Evolutionary conservation across 148 eudicot genomes (phyloP).

Genomic region (Vaccinium corymbosum): DNA sequence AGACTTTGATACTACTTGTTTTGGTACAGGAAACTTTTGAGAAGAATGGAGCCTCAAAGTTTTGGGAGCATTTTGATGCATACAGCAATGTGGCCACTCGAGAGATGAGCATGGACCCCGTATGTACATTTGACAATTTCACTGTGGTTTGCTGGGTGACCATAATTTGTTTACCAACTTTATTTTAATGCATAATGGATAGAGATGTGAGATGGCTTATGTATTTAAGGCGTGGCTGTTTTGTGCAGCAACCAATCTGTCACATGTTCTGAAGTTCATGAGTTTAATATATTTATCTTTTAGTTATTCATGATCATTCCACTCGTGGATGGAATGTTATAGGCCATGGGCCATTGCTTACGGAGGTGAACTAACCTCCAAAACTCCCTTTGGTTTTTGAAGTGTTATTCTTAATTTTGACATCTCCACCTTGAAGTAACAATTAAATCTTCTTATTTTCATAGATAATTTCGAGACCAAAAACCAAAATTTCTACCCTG

Average conservation of each 20-base stretch:
- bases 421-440: background rate
- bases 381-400: background rate
- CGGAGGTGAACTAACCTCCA: background rate
- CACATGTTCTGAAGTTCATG: background rate
- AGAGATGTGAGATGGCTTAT: background rate
- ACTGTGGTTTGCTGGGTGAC: background rate
- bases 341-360: background rate
- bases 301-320: background rate
- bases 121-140: conserved; percentile 20
- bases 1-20: background rate
- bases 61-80: conserved; percentile 72
- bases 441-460: background rate
- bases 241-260: background rate
- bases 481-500: background rate
- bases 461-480: background rate
- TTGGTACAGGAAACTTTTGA: conserved; percentile 56
- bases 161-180: background rate
- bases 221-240: background rate
- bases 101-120: conserved; percentile 36
- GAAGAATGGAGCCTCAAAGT: conserved; percentile 62
- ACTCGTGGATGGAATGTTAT: background rate
- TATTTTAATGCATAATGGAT: background rate
- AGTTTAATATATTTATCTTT: background rate
- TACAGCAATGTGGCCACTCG: conserved; percentile 38
- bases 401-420: background rate